Conservation (phyloP, 257 asterid species). For the Lavandula angustifolia region DNA sequence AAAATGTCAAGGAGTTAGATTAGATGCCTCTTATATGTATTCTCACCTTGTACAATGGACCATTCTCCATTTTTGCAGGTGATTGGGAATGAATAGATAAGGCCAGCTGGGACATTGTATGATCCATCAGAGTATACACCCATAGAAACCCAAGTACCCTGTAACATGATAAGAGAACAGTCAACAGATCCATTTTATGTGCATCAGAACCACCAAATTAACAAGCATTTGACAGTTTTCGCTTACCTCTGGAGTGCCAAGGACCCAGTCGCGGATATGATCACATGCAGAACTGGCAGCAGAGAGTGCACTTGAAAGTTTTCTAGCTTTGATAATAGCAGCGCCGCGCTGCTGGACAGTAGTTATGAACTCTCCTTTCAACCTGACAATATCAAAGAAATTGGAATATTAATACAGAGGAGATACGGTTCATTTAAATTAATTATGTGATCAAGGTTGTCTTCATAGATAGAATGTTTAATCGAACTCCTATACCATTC, state of each 20-base stretch:
- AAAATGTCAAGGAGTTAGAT: background rate
- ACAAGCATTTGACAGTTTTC: no score
- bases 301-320: conserved; percentile 36
- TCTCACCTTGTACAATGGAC: conserved; percentile 28
- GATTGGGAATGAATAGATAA: conserved; percentile 88
- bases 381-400: conserved; percentile 42
- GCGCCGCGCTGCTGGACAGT: conserved; percentile 97
- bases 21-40: no score
- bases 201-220: no score
- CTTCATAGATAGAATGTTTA: background rate
- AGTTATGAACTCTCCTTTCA: conserved; percentile 76
- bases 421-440: no score
- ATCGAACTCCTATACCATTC: conserved; percentile 53
- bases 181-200: no score
- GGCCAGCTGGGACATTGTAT: conserved; percentile 86
- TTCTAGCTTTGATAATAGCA: conserved; percentile 37
- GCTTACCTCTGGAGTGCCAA: conserved; percentile 90
- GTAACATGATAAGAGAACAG: background rate
- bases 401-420: background rate
- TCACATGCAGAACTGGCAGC: conserved; percentile 99
- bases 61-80: conserved; percentile 94
- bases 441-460: background rate
- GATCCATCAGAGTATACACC: conserved; percentile 98
- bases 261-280: conserved; percentile 95
- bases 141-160: conserved; percentile 94